phyloP scores from a whole-genome alignment of 345 rosid genomes.

The Eucalyptus pauciflora region DNA sequence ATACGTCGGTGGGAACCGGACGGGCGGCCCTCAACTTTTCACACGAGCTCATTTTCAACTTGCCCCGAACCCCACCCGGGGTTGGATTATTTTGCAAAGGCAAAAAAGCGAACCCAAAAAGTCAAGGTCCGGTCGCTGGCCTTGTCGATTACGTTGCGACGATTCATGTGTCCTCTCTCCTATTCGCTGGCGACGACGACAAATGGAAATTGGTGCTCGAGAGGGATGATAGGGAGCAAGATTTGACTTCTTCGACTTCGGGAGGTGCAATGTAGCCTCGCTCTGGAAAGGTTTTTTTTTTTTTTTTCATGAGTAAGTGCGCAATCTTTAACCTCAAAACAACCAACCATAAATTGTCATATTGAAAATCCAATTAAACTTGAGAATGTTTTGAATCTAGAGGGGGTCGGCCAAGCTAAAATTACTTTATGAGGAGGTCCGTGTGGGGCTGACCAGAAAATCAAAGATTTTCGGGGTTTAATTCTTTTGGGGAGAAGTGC shows the following conservation, averaged over 20 bases:
- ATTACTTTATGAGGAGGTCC: fast-evolving
- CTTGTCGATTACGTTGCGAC: background rate
- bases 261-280: background rate
- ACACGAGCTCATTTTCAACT: background rate
- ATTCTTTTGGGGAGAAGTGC: too few species aligned
- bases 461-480: background rate
- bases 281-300: background rate
- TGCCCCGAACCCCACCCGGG: background rate
- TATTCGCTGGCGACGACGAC: background rate
- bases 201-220: background rate
- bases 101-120: background rate
- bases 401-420: background rate
- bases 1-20: background rate
- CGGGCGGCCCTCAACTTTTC: background rate
- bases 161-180: background rate
- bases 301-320: too few species aligned
- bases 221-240: background rate
- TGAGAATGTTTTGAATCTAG: background rate
- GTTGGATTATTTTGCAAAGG: background rate
- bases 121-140: background rate
- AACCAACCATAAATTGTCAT: background rate
- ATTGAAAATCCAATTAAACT: background rate
- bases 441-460: background rate
- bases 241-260: background rate
- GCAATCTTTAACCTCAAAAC: background rate